Conservation (phyloP, 768 basidiomycete species). For the Leccinum subgranulosum region DNA sequence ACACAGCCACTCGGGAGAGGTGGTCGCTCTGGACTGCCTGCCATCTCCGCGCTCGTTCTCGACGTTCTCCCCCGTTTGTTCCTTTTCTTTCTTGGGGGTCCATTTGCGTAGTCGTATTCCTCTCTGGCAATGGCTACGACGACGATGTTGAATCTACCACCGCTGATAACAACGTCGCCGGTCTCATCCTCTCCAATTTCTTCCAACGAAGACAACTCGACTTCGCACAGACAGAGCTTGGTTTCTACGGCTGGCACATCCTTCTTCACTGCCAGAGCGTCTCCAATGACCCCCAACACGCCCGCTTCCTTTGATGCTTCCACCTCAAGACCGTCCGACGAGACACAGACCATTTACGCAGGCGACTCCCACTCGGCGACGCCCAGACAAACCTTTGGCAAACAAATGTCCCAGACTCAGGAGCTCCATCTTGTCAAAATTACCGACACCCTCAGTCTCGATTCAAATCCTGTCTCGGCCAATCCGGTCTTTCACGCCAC, state of each 20-base stretch:
- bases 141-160: conserved; percentile 6
- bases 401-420: conserved; percentile 32
- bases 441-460: conserved; percentile 45
- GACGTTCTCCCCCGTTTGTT: background rate
- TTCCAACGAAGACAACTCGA: conserved; percentile 8
- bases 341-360: conserved; percentile 27
- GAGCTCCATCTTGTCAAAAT: conserved; percentile 57
- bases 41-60: background rate
- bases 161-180: conserved; percentile 18
- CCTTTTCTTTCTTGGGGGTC: background rate
- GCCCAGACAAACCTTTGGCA: conserved; percentile 32
- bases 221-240: conserved; percentile 21
- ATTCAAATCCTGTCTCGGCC: conserved; percentile 33
- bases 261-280: conserved; percentile 27
- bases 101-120: background rate
- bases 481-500: conserved; percentile 35
- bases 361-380: conserved; percentile 24
- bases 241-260: conserved; percentile 26
- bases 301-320: conserved; percentile 21
- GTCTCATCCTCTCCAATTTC: conserved; percentile 14
- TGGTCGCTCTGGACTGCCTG: background rate
- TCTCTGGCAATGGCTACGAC: conserved; percentile 8
- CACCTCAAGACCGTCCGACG: conserved; percentile 35
- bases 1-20: conserved; percentile 15
- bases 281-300: conserved; percentile 20